Base-by-base conservation (phyloP, 2,329 filamentous ascomycete species). In the Colletotrichum sp. region DNA sequence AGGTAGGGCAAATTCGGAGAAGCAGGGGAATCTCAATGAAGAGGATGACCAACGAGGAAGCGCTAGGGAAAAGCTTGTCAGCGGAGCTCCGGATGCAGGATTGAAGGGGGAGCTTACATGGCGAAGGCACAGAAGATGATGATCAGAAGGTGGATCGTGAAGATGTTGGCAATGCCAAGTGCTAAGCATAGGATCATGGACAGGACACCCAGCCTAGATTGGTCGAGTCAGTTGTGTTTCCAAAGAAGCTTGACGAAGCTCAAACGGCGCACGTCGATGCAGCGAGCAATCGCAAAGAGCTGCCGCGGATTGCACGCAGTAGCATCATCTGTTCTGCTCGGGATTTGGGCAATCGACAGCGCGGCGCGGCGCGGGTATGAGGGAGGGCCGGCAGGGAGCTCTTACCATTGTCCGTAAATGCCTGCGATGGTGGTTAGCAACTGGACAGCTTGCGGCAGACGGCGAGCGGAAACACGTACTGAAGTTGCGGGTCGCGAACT, bases 1-100 rank as follows among this genome's bases (percentile, higher is more conserved):
- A 98, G 8, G 97, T 99, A 74, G 97, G 97, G 88, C 97, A 99
- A 88, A 99, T 98, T 86, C 97, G 95, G 77, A 99, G 93, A 73
- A 99, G 94, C 75, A 98, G 93, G 32, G 97, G 97, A 21, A 99
- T 93, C 85, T 99, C 95, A 82, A 96, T 90, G 86, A 97, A 97
- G 82, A 97, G 88, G 82, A 97, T 94, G 80, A 96, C 81, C 80
- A 96, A 92, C 16, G 92, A 90, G 66, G 90, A 95, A 76, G 90
- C 88, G 60, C 95, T 96, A 28, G n/a, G 60, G 32, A 24, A n/a
- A 79, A 28, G 18, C 12, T 24, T n/a, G 32, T 70, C 15, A 60
- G 58, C 7, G 9, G 65, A 70, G 24, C 21, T 60, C 67, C 58
- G n/a, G 52, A 32, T 26, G 43, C 16, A 34, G 26, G 52, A 68